A percentile compares a stretch with the other conserved stretches of the same genome.
These are phyloP conservation scores for Lyophyllum atratum DNA, from an alignment of 768 basidiomycete species.

Conservation along the genomic window DNA sequence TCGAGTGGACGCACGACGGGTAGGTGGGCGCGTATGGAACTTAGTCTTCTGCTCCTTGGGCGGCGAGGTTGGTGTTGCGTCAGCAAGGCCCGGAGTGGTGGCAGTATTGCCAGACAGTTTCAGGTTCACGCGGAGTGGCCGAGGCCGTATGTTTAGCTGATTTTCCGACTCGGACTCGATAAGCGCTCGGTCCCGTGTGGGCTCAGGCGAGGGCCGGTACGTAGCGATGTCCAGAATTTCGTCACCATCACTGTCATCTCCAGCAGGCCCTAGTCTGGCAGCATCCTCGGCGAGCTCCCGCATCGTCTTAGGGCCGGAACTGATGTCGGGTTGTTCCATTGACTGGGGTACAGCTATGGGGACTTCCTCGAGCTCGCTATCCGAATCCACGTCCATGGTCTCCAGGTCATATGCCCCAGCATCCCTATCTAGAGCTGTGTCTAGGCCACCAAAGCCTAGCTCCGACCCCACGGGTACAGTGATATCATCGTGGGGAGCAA, in stretches of 20 bases:
- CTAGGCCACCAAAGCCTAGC: not conserved
- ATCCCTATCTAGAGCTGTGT: slow-evolving; percentile 14
- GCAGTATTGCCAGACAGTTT: slow-evolving; percentile 6
- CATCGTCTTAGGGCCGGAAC: slow-evolving; percentile 57
- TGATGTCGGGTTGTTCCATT: not conserved
- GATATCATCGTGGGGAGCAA: not conserved
- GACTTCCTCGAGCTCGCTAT: slow-evolving; percentile 30
- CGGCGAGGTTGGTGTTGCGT: slow-evolving; percentile 6
- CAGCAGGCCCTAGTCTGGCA: slow-evolving; percentile 18
- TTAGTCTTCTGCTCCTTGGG: not conserved
- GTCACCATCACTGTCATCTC: not conserved
- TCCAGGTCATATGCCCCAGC: slow-evolving; percentile 38
- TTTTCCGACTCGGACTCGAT: not conserved
- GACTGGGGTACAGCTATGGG: not conserved
- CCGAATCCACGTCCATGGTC: slow-evolving; percentile 36
- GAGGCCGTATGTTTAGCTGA: slow-evolving; percentile 7
- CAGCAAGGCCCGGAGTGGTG: not conserved
- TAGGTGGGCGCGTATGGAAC: not conserved
- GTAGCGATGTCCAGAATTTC: slow-evolving; percentile 9
- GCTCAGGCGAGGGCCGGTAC: not conserved
- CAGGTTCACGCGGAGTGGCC: slow-evolving; percentile 7
- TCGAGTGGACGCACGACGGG: slow-evolving; percentile 10
- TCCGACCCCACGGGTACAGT: not conserved
- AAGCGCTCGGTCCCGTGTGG: not conserved
- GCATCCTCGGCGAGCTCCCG: slow-evolving; percentile 59